Evolutionary conservation across 2,329 filamentous ascomycete species (phyloP).

Genomic region (Rosellinia necatrix): DNA sequence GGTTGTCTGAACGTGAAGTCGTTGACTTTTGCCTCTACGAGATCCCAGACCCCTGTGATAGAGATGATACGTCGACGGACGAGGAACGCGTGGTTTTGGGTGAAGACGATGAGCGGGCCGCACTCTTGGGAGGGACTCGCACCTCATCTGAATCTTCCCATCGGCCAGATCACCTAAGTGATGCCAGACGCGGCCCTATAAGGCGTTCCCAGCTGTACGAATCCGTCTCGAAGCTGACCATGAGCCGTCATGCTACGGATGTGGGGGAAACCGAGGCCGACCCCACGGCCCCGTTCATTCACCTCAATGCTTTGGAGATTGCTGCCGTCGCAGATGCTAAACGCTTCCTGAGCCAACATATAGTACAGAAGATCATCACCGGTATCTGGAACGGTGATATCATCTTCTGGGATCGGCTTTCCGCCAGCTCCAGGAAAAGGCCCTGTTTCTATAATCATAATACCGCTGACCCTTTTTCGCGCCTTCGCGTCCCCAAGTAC

Average conservation of each 20-base stretch:
- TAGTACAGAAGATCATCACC: conserved; percentile 73
- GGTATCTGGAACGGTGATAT: conserved; percentile 76
- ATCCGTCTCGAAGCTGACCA: conserved; percentile 61
- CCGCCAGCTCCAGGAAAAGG: conserved; percentile 65
- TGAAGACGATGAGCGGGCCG: conserved; percentile 54
- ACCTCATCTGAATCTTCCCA: conserved; percentile 30
- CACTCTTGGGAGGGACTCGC: conserved; percentile 45
- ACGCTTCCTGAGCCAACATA: conserved; percentile 70
- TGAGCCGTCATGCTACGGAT: conserved; percentile 48
- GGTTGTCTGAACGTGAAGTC: conserved; percentile 72
- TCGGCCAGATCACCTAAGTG: conserved; percentile 29
- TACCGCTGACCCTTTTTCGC: conserved; percentile 66
- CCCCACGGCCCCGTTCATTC: conserved; percentile 73
- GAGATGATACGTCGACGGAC: conserved; percentile 21
- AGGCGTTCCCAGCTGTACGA: conserved; percentile 56
- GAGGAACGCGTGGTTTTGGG: conserved; percentile 42
- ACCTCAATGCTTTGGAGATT: conserved; percentile 81
- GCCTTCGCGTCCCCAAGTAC: conserved; percentile 73
- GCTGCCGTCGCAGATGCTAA: conserved; percentile 73
- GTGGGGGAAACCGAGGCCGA: conserved; percentile 59
- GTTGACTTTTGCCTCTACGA: conserved; percentile 77
- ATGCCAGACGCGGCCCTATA: conserved; percentile 45
- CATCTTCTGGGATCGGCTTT: conserved; percentile 73
- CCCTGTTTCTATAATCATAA: conserved; percentile 67
- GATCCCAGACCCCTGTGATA: conserved; percentile 55